Base-by-base conservation (phyloP, 2,329 filamentous ascomycete genomes). In the Diaporthe longicolla region DNA sequence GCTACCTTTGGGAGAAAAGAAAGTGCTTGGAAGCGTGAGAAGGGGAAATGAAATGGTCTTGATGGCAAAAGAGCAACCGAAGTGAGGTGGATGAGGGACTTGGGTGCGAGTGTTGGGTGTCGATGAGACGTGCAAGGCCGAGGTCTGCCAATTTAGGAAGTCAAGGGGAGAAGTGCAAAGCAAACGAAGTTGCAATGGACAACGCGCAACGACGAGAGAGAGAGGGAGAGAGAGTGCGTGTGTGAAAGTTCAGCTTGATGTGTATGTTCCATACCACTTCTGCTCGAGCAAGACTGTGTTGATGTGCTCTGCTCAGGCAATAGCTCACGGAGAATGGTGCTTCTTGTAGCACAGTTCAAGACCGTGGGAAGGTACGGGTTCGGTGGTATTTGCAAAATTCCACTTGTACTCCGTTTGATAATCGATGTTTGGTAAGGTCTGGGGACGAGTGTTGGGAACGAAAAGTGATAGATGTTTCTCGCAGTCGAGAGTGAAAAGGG, bases 251-350 rank as follows among this genome's bases (percentile, higher is more conserved):
- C 26, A 57, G 4, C 5, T 35, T 24, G 21, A 6, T 37, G 43
- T 63, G 57, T 35, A 11, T n/a, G n/a, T n/a, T n/a, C 17, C 70
- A 32, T 71, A 71, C 70, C 70, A 26, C 15, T 29, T 43, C 45
- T 55, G 35, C 21, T 54, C 1, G 43, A 40, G 7, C n/a, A 37
- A 37, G 29, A 35, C 8, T 11, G 35, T 5, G 21, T 13, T 8
- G 19, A 4, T 26, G 21, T 1, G 4, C 15, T 54, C n/a, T 50
- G 21, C 21, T n/a, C 29, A 37, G 32, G 63, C 63, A 40, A 26
- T 17, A 1, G 10, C 26, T 45, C 29, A 26, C 8, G 3, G 26
- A 21, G 8, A 11, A 32, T 19, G 45, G 26, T 17, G n/a, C 3
- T 50, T 24, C 21, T 48, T 48, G 61, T 3, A 45, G 32, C 58